Evolutionary conservation across 2,329 filamentous ascomycete species (phyloP).

Genomic region (Davidsoniella virescens): DNA sequence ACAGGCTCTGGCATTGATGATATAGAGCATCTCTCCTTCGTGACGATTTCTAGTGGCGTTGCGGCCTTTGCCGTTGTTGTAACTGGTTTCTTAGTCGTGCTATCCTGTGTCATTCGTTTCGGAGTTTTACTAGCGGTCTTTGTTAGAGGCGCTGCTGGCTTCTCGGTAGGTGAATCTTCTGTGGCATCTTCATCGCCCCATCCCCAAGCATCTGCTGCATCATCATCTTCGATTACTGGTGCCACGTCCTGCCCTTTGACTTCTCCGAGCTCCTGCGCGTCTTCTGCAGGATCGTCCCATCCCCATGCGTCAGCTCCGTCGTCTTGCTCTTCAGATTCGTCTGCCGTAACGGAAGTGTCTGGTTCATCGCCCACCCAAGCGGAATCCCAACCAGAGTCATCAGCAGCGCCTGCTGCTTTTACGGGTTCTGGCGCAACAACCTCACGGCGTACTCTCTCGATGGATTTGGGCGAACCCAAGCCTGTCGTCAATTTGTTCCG

Average conservation of each 20-base stretch:
- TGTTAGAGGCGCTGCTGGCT: neutral
- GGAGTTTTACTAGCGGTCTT: neutral
- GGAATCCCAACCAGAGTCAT: slow-evolving; percentile 54
- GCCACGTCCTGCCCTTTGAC: slow-evolving; percentile 7
- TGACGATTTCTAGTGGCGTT: slow-evolving; percentile 47
- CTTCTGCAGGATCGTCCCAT: slow-evolving; percentile 49
- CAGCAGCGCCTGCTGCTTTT: slow-evolving; percentile 26
- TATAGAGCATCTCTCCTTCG: slow-evolving; percentile 76
- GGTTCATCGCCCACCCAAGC: slow-evolving; percentile 56
- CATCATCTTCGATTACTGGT: slow-evolving; percentile 26
- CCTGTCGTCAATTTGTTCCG: slow-evolving; percentile 49
- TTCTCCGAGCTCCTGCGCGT: slow-evolving; percentile 11
- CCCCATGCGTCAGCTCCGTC: slow-evolving; percentile 58
- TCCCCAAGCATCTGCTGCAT: slow-evolving; percentile 57
- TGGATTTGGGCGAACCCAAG: slow-evolving; percentile 48
- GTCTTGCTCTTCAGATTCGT: slow-evolving; percentile 20
- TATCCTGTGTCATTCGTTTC: neutral
- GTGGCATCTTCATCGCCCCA: slow-evolving; percentile 57
- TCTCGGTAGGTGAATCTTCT: slow-evolving; percentile 13
- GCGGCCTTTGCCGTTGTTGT: slow-evolving; percentile 15
- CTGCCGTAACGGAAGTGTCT: slow-evolving; percentile 15
- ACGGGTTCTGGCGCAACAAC: slow-evolving; percentile 47
- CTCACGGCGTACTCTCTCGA: slow-evolving; percentile 75
- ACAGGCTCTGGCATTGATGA: slow-evolving; percentile 76
- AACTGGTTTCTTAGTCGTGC: slow-evolving; percentile 6